Percentiles rank a stretch among this genome's conserved stretches.
These are phyloP conservation scores for Aureobasidium sp. DNA, from an alignment of 2,329 filamentous ascomycete species.

Conservation along the genomic window DNA sequence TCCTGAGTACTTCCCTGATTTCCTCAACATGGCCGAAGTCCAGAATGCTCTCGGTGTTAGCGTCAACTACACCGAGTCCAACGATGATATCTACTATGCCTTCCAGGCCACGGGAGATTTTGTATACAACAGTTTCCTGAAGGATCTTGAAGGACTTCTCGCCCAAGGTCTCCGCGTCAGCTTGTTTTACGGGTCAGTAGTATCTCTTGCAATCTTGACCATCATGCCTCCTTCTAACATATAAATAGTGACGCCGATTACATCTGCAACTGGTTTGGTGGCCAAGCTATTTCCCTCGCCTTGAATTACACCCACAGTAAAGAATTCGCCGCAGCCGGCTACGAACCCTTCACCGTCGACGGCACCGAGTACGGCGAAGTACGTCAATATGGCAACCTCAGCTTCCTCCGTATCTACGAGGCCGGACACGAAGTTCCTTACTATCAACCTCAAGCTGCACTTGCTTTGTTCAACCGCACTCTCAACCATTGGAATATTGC, in stretches of 20 bases:
- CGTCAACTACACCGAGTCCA: slow-evolving; percentile 61
- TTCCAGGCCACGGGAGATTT: slow-evolving; percentile 66
- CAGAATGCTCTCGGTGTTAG: slow-evolving; percentile 62
- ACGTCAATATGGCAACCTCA: slow-evolving; percentile 34
- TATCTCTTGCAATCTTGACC: neutral
- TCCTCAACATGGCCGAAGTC: slow-evolving; percentile 67
- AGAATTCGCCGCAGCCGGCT: slow-evolving; percentile 32
- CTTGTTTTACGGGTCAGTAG: slow-evolving; percentile 37
- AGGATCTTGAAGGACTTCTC: slow-evolving; percentile 47
- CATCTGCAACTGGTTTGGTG: slow-evolving; percentile 49
- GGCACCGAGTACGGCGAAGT: slow-evolving; percentile 46
- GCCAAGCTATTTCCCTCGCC: slow-evolving; percentile 55
- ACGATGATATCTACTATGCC: slow-evolving; percentile 55
- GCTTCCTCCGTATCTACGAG: slow-evolving; percentile 38
- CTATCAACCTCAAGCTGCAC: slow-evolving; percentile 42
- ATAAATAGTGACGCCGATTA: slow-evolving; percentile 28
- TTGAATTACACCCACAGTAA: slow-evolving; percentile 42
- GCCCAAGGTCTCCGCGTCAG: slow-evolving; percentile 42
- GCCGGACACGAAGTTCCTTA: slow-evolving; percentile 46
- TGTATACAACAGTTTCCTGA: slow-evolving; percentile 65
- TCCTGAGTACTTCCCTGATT: slow-evolving; percentile 65
- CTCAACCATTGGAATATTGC: slow-evolving; percentile 41
- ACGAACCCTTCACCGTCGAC: slow-evolving; percentile 40
- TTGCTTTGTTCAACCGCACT: slow-evolving; percentile 41
- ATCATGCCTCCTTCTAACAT: neutral